Evolutionary conservation across 768 basidiomycete species (phyloP).

Genomic region (Obba rivulosa): DNA sequence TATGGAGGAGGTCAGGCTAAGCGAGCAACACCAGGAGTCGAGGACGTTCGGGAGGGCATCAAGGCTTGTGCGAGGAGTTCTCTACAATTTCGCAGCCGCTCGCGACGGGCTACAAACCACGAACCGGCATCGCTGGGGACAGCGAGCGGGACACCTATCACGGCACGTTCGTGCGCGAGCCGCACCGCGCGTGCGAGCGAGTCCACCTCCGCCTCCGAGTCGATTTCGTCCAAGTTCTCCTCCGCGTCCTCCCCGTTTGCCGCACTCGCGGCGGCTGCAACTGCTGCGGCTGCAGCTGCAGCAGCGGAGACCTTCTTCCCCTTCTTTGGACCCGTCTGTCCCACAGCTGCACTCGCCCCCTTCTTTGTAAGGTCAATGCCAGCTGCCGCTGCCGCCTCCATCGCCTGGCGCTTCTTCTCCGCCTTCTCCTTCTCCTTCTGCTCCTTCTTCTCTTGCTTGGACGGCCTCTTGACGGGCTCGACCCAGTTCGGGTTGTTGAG

Average conservation of each 20-base stretch:
- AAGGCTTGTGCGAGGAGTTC: slow-evolving; percentile 27
- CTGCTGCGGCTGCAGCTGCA: slow-evolving; percentile 32
- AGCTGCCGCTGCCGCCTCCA: slow-evolving; percentile 60
- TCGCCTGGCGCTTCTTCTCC: slow-evolving; percentile 72
- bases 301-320: slow-evolving; percentile 50
- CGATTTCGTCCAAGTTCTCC: slow-evolving; percentile 74
- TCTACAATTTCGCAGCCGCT: slow-evolving; percentile 43
- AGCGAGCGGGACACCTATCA: slow-evolving; percentile 63
- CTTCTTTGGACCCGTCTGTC: slow-evolving; percentile 46
- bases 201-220: slow-evolving; percentile 84
- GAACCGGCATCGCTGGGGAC: slow-evolving; percentile 68
- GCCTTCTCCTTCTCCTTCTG: slow-evolving; percentile 75
- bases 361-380: slow-evolving; percentile 48
- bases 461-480: slow-evolving; percentile 81
- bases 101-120: slow-evolving; percentile 78
- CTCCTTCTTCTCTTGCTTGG: slow-evolving; percentile 84
- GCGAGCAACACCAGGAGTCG: slow-evolving; percentile 7
- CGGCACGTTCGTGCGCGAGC: slow-evolving; percentile 48
- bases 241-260: slow-evolving; percentile 53
- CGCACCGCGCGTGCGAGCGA: slow-evolving; percentile 60
- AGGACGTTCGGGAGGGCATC: slow-evolving; percentile 18
- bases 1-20: not conserved
- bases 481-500: slow-evolving; percentile 84
- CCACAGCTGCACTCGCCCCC: slow-evolving; percentile 24
- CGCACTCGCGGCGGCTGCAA: slow-evolving; percentile 39